Evolutionary conservation across 2,329 filamentous ascomycete genomes (phyloP).

Genomic region (Colletotrichum camelliae): DNA sequence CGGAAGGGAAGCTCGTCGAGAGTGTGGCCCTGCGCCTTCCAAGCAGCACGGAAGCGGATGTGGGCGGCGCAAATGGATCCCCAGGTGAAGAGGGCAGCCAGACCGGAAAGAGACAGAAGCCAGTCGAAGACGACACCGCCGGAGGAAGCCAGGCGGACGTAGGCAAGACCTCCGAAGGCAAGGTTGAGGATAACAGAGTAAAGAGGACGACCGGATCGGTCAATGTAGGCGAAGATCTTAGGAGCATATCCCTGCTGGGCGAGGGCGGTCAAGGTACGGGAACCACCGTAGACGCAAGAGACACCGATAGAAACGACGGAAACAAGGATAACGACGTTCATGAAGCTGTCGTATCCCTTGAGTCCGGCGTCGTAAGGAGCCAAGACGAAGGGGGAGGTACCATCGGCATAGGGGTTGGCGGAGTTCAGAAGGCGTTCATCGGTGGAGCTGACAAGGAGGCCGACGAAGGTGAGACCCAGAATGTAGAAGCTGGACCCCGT

Average conservation of each 20-base stretch:
- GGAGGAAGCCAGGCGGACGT: constrained; percentile 47
- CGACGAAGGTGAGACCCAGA: constrained; percentile 53
- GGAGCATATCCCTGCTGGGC: constrained; percentile 62
- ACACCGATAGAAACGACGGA: constrained; percentile 61
- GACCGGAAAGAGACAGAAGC: constrained; percentile 68
- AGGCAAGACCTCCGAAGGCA: constrained; percentile 53
- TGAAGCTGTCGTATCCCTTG: constrained; percentile 51
- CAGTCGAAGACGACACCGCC: constrained; percentile 64
- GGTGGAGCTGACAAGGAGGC: constrained; percentile 48
- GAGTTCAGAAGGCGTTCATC: constrained; percentile 49
- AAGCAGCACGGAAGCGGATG: constrained; percentile 70
- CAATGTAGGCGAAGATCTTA: constrained; percentile 58
- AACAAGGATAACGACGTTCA: constrained; percentile 60
- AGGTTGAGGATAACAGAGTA: constrained; percentile 49
- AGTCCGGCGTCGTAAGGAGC: constrained; percentile 48
- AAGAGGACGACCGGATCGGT: constrained; percentile 57
- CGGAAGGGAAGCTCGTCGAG: constrained; percentile 71
- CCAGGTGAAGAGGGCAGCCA: constrained; percentile 70
- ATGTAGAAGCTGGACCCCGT: constrained; percentile 44
- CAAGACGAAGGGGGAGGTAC: constrained; percentile 23
- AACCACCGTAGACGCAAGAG: constrained; percentile 60
- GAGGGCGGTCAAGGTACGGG: constrained; percentile 60
- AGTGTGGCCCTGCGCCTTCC: constrained; percentile 61
- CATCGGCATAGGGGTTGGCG: constrained; percentile 47
- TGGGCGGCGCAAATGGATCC: constrained; percentile 68